phyloP scores from a whole-genome alignment of 495 filamentous ascomycete species.

The Hyaloscypha hepaticicola region DNA sequence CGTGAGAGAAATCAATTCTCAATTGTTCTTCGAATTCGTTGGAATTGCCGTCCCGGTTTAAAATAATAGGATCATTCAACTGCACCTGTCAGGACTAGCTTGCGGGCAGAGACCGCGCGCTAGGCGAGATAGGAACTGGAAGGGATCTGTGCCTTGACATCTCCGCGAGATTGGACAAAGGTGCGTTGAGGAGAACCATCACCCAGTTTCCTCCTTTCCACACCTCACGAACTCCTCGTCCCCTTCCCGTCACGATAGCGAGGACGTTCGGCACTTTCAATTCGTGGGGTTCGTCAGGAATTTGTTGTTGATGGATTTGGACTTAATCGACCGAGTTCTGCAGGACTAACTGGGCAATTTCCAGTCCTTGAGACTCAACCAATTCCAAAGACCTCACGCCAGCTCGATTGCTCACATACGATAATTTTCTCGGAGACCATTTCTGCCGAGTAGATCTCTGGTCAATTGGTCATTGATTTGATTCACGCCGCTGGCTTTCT shows the following conservation, averaged over 20 bases:
- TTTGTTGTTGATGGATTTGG: conserved; percentile 18
- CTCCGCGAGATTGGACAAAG: neutral
- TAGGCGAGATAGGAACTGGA: conserved; percentile 8
- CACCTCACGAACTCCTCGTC: neutral
- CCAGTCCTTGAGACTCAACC: neutral
- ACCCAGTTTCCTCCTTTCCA: neutral
- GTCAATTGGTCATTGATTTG: neutral
- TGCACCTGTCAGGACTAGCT: neutral
- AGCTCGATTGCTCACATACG: neutral
- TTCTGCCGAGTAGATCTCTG: conserved; percentile 11
- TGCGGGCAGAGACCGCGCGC: conserved; percentile 1
- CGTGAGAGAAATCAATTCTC: neutral
- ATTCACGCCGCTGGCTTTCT: neutral
- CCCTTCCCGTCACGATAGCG: neutral
- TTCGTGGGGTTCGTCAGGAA: conserved; percentile 9
- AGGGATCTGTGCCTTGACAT: conserved; percentile 1
- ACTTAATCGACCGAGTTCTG: neutral
- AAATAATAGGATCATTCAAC: neutral
- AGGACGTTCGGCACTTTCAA: conserved; percentile 7
- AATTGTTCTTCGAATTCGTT: neutral
- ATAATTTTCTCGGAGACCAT: neutral
- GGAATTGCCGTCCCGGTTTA: neutral
- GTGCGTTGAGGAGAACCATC: neutral
- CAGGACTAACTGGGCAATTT: neutral
- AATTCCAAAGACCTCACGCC: neutral